Evolutionary conservation across 305 asterid genomes (phyloP), one percentile per base, ranked within the genome.

Genomic region (Fraxinus baroniana): DNA sequence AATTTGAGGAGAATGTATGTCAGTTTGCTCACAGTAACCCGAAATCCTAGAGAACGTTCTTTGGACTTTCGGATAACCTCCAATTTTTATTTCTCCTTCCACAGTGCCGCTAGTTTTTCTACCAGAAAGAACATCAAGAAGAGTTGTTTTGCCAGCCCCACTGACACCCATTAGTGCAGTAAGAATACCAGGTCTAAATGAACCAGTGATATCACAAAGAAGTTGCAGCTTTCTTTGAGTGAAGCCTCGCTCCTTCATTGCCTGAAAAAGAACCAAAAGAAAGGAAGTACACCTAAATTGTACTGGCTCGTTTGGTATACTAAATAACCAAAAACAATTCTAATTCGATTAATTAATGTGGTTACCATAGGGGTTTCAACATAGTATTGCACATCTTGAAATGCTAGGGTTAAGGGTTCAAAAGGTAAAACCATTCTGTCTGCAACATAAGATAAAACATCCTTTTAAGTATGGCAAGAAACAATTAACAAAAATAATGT

Each of bases 81-180:
- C 94, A 37, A 93, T 82, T 83, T 68, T 87, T 70, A 93, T 91
- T 36, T 88, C 94, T 71, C 97, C 97, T 88, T 93, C 94, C 12
- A 92, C 84, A 18, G 74, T 64, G 30, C 97, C 97, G 76, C 90
- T 91, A 10, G 95, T 91, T 87, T 93, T 93, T 90, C 97, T 89
- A 60, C 97, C 97, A 49, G 97, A 81, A 76, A 93, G 97, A 44
- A 93, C 95, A 68, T 93, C 97, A 20, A 93, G 94, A 52, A 93
- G 97, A 72, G 97, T 92, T 6, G 97, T 92, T 87, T 93, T 93
- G 30, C 97, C 97, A 39, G 97, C 97, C 72, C 97, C 97, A 87
- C 95, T 93, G 62, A 92, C 94, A 24, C 97, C 97, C 97, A 93
- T 91, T 46, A 93, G 92, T 74, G 97, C 95, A 7, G 95, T 89